Conservation (phyloP, 2,329 filamentous ascomycete genomes). For the Hymenoscyphus infarciens region DNA sequence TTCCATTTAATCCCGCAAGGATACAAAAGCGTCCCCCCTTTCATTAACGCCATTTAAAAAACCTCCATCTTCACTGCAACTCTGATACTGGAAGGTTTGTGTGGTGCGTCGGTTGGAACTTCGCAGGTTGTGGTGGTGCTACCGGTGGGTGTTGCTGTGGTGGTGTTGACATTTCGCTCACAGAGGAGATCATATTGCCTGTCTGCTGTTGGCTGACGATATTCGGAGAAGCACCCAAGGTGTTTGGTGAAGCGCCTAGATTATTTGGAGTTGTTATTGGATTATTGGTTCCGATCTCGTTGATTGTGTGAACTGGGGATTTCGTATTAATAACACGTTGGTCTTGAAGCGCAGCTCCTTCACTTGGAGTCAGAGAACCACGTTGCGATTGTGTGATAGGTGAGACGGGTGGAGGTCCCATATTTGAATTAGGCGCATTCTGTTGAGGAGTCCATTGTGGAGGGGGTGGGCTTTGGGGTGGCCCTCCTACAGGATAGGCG, state of each 20-base stretch:
- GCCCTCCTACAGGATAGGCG: background rate
- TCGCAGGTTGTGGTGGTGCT: background rate
- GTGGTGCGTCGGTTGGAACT: background rate
- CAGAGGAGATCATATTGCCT: background rate
- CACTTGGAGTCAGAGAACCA: slow-evolving; percentile 6
- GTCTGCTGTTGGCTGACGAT: background rate
- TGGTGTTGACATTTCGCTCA: slow-evolving; percentile 1
- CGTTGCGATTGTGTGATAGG: slow-evolving; percentile 7
- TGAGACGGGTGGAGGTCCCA: background rate
- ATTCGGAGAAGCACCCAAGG: background rate
- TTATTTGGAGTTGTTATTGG: background rate
- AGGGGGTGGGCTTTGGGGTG: slow-evolving; percentile 6
- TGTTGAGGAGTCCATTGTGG: slow-evolving; percentile 8
- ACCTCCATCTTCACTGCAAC: background rate
- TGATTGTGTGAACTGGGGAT: slow-evolving; percentile 6
- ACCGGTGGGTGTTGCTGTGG: background rate
- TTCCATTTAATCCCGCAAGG: background rate
- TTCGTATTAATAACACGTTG: background rate
- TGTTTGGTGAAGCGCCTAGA: background rate
- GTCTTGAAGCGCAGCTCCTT: slow-evolving; percentile 1
- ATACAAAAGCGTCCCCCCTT: background rate
- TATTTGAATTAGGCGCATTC: background rate
- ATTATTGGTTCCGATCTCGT: slow-evolving; percentile 7
- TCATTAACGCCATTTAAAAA: background rate
- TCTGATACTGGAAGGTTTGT: background rate